Evolutionary conservation across 345 rosid species (phyloP).

Genomic region (Jatropha curcas): DNA sequence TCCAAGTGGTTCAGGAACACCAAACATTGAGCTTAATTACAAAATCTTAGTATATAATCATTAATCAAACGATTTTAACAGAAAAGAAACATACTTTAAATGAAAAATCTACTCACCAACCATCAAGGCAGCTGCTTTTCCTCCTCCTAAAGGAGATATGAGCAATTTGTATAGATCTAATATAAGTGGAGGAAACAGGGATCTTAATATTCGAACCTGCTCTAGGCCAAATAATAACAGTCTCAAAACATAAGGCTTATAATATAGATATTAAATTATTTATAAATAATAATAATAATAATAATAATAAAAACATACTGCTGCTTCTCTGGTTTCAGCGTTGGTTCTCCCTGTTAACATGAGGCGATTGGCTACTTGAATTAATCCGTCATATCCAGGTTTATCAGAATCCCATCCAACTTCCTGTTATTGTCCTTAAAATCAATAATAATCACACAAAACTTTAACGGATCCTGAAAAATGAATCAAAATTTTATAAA

Average conservation of each 20-base stretch:
- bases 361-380: slow-evolving; percentile 68
- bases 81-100: background rate
- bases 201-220: slow-evolving; percentile 69
- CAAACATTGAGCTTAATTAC: background rate
- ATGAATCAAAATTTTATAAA: background rate
- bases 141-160: slow-evolving; percentile 68
- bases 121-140: slow-evolving; percentile 77
- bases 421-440: slow-evolving; percentile 56
- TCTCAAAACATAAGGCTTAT: background rate
- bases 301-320: slow-evolving; percentile 59
- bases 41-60: too few species aligned
- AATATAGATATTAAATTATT: background rate
- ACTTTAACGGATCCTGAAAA: background rate
- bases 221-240: background rate
- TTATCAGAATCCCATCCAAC: slow-evolving; percentile 91
- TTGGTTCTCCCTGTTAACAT: slow-evolving; percentile 56
- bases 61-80: background rate
- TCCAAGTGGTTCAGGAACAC: background rate
- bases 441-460: background rate
- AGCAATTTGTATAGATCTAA: slow-evolving; percentile 66
- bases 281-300: background rate
- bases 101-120: slow-evolving; percentile 62
- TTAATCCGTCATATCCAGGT: slow-evolving; percentile 81
- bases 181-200: slow-evolving; percentile 77
- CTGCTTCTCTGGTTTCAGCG: slow-evolving; percentile 61